Conservation (phyloP, 2,329 filamentous ascomycete genomes). For the Pleomassaria siparia region DNA sequence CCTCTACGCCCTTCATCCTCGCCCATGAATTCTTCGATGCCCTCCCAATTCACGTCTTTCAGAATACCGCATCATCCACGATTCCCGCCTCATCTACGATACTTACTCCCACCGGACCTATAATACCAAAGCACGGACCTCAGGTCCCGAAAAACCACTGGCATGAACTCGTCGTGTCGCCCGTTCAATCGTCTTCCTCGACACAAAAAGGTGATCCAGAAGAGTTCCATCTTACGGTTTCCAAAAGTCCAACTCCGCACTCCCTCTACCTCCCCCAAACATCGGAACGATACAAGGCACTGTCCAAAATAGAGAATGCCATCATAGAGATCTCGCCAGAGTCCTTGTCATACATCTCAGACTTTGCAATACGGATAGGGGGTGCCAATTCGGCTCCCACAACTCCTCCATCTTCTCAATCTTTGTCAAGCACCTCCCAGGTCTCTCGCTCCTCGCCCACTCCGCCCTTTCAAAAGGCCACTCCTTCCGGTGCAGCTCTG, state of each 20-base stretch:
- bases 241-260: slow-evolving; percentile 75
- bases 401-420: slow-evolving; percentile 16
- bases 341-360: slow-evolving; percentile 73
- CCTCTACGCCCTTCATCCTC: slow-evolving; percentile 85
- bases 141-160: slow-evolving; percentile 41
- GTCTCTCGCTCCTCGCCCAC: slow-evolving; percentile 9
- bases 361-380: slow-evolving; percentile 84
- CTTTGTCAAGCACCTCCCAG: slow-evolving; percentile 6
- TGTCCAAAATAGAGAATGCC: slow-evolving; percentile 68
- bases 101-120: slow-evolving; percentile 53
- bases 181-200: slow-evolving; percentile 29
- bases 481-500: slow-evolving; percentile 81
- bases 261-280: slow-evolving; percentile 81
- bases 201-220: slow-evolving; percentile 49
- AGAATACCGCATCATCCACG: slow-evolving; percentile 62
- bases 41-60: slow-evolving; percentile 92
- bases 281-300: slow-evolving; percentile 74
- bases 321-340: slow-evolving; percentile 91
- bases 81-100: slow-evolving; percentile 43
- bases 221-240: slow-evolving; percentile 83
- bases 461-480: slow-evolving; percentile 56
- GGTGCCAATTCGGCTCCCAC: slow-evolving; percentile 50
- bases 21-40: slow-evolving; percentile 99
- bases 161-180: slow-evolving; percentile 49
- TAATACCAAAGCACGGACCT: slow-evolving; percentile 42